These are phyloP conservation scores for Pestalotiopsis sp. DNA, from an alignment of 2,329 filamentous ascomycete species.

Conservation along the genomic window DNA sequence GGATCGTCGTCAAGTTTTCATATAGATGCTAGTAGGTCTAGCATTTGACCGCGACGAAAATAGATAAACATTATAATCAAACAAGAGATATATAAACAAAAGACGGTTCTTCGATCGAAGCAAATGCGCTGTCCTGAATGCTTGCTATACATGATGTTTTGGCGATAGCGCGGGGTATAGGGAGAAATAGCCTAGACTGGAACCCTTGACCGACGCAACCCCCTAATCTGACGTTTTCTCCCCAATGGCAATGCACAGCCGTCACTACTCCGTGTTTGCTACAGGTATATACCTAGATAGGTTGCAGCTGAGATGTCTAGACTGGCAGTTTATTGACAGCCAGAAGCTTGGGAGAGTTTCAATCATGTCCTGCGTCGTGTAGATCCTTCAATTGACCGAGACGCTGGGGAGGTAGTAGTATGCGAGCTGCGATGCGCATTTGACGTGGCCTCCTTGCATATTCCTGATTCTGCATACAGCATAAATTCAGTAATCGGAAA, in stretches of 20 bases:
- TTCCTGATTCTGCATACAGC: not conserved
- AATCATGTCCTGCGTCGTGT: not conserved
- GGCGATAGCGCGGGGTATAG: not conserved
- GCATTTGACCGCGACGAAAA: no score
- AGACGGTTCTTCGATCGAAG: no score
- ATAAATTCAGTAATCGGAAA: not conserved
- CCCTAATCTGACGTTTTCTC: not conserved
- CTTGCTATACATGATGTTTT: not conserved
- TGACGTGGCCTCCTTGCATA: not conserved
- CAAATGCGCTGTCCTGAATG: not conserved
- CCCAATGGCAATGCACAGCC: not conserved
- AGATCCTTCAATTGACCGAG: not conserved
- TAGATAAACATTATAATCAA: no score
- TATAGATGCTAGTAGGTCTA: no score
- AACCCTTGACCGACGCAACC: not conserved
- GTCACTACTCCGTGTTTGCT: not conserved
- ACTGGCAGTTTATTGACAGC: not conserved
- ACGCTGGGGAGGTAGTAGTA: not conserved
- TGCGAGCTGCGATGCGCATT: not conserved
- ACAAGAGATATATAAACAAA: no score
- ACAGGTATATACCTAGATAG: not conserved
- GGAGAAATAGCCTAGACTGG: not conserved
- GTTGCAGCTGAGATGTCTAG: not conserved
- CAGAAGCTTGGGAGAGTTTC: no score
- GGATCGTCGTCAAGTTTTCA: not conserved